Percentiles rank a stretch among this genome's conserved stretches.
phyloP scores from a whole-genome alignment of 371 early-diverging fungal species.

The Coemansia sp. region DNA sequence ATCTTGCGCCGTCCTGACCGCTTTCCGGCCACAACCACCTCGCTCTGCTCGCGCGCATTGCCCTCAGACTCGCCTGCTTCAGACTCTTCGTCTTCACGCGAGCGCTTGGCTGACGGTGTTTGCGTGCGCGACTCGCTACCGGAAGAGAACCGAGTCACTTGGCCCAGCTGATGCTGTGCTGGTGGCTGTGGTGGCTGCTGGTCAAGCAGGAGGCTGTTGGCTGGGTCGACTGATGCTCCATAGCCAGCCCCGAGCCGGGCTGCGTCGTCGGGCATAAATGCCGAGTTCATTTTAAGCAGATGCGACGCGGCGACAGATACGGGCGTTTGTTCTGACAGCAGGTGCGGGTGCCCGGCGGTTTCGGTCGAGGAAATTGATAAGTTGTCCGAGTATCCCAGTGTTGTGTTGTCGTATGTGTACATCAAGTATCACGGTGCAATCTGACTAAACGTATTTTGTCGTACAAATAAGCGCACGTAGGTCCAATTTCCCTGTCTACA shows the following conservation, averaged over 20 bases:
- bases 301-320: conserved; percentile 13
- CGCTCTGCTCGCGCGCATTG: conserved; percentile 45
- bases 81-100: conserved; percentile 45
- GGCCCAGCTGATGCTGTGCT: conserved; percentile 14
- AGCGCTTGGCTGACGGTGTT: conserved; percentile 40
- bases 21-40: conserved; percentile 53
- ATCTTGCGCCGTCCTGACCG: conserved; percentile 90
- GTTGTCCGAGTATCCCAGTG: conserved; percentile 40
- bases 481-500: neutral
- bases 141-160: conserved; percentile 29
- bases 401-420: conserved; percentile 43
- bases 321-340: conserved; percentile 17
- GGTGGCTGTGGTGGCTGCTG: conserved; percentile 21
- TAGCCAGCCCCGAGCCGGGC: conserved; percentile 25
- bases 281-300: conserved; percentile 46
- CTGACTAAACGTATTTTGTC: neutral
- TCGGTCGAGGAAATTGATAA: conserved; percentile 46
- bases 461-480: neutral
- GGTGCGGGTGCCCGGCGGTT: conserved; percentile 26
- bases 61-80: conserved; percentile 43
- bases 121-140: conserved; percentile 43
- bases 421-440: conserved; percentile 14
- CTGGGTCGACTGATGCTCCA: conserved; percentile 14
- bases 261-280: conserved; percentile 43
- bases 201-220: conserved; percentile 27